Conservation (phyloP, 2,329 filamentous ascomycete genomes). For the Helminthosporium solani region DNA sequence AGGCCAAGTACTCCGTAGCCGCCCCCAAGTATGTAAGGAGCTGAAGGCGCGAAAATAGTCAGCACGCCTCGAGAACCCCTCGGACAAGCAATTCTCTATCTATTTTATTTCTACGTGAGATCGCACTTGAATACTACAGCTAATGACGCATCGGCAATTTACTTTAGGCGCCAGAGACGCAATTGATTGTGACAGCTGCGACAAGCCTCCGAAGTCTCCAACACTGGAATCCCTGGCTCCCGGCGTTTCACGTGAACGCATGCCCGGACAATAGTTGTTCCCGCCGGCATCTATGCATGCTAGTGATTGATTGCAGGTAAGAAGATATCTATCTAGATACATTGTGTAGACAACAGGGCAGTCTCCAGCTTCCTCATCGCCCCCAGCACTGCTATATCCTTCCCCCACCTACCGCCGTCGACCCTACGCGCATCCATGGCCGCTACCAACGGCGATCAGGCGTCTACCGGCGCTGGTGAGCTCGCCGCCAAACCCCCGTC, state of each 20-base stretch:
- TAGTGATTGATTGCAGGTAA: too few species aligned
- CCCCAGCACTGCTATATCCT: conserved; percentile 9
- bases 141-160: not conserved
- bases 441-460: conserved; percentile 27
- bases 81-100: not conserved
- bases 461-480: conserved; percentile 14
- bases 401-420: conserved; percentile 4
- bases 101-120: too few species aligned
- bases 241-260: conserved; percentile 4
- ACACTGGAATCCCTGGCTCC: too few species aligned
- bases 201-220: too few species aligned
- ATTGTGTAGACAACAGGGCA: too few species aligned
- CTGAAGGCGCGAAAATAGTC: conserved; percentile 18
- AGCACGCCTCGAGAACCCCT: conserved; percentile 3
- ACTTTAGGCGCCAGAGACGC: not conserved
- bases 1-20: not conserved
- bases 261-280: not conserved
- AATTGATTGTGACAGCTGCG: not conserved
- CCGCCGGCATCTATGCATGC: conserved; percentile 2
- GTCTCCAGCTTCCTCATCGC: not conserved
- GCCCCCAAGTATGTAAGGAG: not conserved
- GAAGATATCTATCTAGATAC: too few species aligned
- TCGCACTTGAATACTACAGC: too few species aligned
- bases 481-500: conserved; percentile 65
- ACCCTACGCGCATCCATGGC: conserved; percentile 24